These are phyloP conservation scores for Trichoderma asperellum DNA, from an alignment of 2,329 filamentous ascomycete genomes.

Conservation along the genomic window DNA sequence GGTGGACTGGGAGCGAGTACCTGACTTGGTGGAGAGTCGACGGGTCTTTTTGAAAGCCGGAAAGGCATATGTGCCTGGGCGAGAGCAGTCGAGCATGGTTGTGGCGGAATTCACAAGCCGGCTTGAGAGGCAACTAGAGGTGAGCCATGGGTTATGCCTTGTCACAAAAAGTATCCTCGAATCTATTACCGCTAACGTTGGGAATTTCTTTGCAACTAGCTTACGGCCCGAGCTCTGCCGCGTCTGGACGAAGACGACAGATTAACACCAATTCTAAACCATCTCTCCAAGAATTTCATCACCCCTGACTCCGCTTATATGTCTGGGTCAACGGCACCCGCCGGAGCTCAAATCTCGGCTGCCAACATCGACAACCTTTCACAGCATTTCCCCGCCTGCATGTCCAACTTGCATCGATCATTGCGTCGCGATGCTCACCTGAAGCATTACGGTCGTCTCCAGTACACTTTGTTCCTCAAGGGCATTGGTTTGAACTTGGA, in stretches of 20 bases:
- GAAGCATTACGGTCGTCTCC: slow-evolving; percentile 89
- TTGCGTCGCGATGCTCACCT: slow-evolving; percentile 87
- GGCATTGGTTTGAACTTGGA: slow-evolving; percentile 91
- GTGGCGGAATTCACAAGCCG: slow-evolving; percentile 80
- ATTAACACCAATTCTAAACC: slow-evolving; percentile 66
- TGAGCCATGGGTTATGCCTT: slow-evolving; percentile 43
- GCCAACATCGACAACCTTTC: slow-evolving; percentile 79
- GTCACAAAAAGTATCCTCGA: background rate
- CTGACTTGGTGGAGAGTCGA: slow-evolving; percentile 82
- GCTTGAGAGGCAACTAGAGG: slow-evolving; percentile 82
- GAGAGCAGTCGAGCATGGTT: slow-evolving; percentile 87
- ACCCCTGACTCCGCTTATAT: slow-evolving; percentile 84
- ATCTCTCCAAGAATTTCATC: slow-evolving; percentile 95
- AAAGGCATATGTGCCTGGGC: slow-evolving; percentile 87
- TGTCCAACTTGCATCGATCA: slow-evolving; percentile 86
- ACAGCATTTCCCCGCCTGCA: slow-evolving; percentile 86
- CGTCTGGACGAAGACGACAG: slow-evolving; percentile 96
- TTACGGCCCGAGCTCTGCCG: slow-evolving; percentile 88
- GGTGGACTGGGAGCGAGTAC: slow-evolving; percentile 92
- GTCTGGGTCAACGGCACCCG: slow-evolving; percentile 63
- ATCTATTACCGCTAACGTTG: background rate
- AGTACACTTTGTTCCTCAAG: slow-evolving; percentile 96
- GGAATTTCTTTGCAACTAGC: slow-evolving; percentile 48
- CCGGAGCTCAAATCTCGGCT: slow-evolving; percentile 75
- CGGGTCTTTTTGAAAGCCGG: slow-evolving; percentile 77